phyloP scores from a whole-genome alignment of 2,329 filamentous ascomycete genomes.

The Neonectria sp. region DNA sequence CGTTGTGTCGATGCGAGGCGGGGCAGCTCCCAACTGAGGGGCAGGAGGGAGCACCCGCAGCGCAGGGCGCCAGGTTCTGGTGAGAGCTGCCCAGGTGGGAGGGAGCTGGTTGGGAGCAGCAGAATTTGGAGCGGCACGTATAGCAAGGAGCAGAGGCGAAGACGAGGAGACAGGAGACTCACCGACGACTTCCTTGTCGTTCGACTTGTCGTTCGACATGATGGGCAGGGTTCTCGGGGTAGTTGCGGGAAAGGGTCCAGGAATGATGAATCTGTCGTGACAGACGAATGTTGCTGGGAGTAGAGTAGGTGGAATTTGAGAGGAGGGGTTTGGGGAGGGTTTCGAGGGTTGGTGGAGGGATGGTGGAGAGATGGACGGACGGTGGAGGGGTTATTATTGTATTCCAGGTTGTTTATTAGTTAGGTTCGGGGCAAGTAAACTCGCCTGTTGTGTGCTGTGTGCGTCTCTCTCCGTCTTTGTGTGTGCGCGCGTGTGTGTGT shows the following conservation, averaged over 20 bases:
- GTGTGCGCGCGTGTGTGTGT: conserved; percentile 13
- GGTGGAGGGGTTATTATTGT: conserved; percentile 25
- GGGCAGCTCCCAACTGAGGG: conserved; percentile 35
- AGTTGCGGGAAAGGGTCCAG: conserved; percentile 9
- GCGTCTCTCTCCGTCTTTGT: conserved; percentile 11
- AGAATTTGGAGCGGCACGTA: conserved; percentile 19
- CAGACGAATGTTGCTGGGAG: conserved; percentile 40
- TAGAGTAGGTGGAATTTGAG: conserved; percentile 42
- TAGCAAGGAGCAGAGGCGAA: conserved; percentile 6
- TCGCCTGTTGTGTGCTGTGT: conserved; percentile 31
- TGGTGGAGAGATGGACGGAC: conserved; percentile 19
- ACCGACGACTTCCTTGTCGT: conserved; percentile 56
- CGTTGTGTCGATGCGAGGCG: conserved; percentile 31
- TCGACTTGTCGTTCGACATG: conserved; percentile 61
- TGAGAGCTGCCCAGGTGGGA: not conserved
- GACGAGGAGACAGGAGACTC: conserved; percentile 42
- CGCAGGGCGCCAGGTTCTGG: conserved; percentile 42
- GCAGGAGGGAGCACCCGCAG: conserved; percentile 27
- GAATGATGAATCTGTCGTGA: conserved; percentile 17
- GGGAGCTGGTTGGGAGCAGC: conserved; percentile 21
- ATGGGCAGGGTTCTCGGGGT: conserved; percentile 50
- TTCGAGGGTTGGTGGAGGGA: conserved; percentile 44
- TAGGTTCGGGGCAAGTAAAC: conserved; percentile 26
- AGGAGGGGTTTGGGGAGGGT: conserved; percentile 46
- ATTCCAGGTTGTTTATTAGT: conserved; percentile 26